These are phyloP conservation scores for Coprinopsis strossmayeri DNA, from an alignment of 768 basidiomycete species.

Conservation along the genomic window DNA sequence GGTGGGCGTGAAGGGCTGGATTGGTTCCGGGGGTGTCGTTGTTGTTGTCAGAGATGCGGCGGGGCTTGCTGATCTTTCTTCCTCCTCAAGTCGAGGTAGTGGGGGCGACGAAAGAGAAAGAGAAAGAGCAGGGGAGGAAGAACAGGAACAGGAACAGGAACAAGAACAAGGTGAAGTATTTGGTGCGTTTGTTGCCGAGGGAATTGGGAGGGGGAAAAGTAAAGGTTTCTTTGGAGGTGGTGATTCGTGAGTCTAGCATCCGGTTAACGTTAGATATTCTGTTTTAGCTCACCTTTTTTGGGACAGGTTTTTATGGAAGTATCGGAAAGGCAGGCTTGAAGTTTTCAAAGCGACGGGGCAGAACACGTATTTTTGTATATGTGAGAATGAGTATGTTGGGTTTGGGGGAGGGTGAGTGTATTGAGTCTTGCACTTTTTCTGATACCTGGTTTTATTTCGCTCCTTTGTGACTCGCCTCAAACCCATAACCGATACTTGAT, in stretches of 20 bases:
- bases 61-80: slow-evolving; percentile 49
- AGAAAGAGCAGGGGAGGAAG: too few relatives aligned
- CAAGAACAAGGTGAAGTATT: too few relatives aligned
- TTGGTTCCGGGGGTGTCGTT: slow-evolving; percentile 38
- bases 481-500: too few relatives aligned
- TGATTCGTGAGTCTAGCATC: slow-evolving; percentile 52
- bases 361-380: slow-evolving; percentile 88
- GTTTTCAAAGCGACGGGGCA: slow-evolving; percentile 81
- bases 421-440: too few relatives aligned
- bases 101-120: too few relatives aligned
- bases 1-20: slow-evolving; percentile 18
- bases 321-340: slow-evolving; percentile 38
- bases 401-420: slow-evolving; percentile 90
- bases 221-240: slow-evolving; percentile 83
- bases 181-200: slow-evolving; percentile 81
- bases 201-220: slow-evolving; percentile 49
- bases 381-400: slow-evolving; percentile 73
- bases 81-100: too few relatives aligned
- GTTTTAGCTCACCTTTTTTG: neutral
- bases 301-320: slow-evolving; percentile 81
- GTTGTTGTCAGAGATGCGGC: slow-evolving; percentile 65
- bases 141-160: too few relatives aligned
- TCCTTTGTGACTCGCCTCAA: too few relatives aligned
- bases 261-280: too few relatives aligned
- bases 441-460: too few relatives aligned